These are phyloP conservation scores for Apiotrichum brassicae DNA, from an alignment of 1,284 basidiomycete species.

Conservation along the genomic window DNA sequence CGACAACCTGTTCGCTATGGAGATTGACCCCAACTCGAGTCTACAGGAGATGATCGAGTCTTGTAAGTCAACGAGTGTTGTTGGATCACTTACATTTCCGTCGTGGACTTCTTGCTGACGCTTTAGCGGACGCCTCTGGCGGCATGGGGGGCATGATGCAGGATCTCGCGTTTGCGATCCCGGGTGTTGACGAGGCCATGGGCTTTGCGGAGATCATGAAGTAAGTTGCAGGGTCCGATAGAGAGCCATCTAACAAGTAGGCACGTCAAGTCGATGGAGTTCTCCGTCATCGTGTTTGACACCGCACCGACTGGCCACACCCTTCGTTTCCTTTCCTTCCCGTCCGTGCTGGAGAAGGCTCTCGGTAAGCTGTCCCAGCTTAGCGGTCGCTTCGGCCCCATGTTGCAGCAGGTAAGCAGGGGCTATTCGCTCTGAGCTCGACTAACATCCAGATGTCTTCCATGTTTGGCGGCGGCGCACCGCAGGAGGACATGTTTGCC, in stretches of 20 bases:
- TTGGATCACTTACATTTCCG: not conserved
- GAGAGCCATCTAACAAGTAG: slow-evolving; percentile 46
- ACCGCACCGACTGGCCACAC: slow-evolving; percentile 98
- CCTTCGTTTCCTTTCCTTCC: slow-evolving; percentile 95
- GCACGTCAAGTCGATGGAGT: slow-evolving; percentile 99
- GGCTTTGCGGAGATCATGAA: slow-evolving; percentile 99
- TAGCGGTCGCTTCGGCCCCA: slow-evolving; percentile 88
- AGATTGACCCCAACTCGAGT: slow-evolving; percentile 94
- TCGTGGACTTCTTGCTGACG: not conserved
- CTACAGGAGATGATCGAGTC: slow-evolving; percentile 99
- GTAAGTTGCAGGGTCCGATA: slow-evolving; percentile 50
- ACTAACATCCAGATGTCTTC: slow-evolving; percentile 64
- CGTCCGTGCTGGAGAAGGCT: slow-evolving; percentile 93
- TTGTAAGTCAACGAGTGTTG: slow-evolving; percentile 53
- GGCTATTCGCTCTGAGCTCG: not conserved
- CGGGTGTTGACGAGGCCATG: slow-evolving; percentile 99
- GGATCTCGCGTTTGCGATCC: slow-evolving; percentile 96
- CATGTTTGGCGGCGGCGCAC: slow-evolving; percentile 74
- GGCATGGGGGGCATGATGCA: slow-evolving; percentile 99
- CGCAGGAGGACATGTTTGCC: slow-evolving; percentile 95
- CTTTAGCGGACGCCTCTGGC: slow-evolving; percentile 67
- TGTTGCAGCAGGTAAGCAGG: slow-evolving; percentile 74
- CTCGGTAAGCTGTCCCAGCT: slow-evolving; percentile 88
- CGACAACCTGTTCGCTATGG: slow-evolving; percentile 95
- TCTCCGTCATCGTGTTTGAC: slow-evolving; percentile 98